Evolutionary conservation across 257 asterid genomes (phyloP), one percentile per base, ranked within the genome.

Genomic region (Hygrophila difformis): DNA sequence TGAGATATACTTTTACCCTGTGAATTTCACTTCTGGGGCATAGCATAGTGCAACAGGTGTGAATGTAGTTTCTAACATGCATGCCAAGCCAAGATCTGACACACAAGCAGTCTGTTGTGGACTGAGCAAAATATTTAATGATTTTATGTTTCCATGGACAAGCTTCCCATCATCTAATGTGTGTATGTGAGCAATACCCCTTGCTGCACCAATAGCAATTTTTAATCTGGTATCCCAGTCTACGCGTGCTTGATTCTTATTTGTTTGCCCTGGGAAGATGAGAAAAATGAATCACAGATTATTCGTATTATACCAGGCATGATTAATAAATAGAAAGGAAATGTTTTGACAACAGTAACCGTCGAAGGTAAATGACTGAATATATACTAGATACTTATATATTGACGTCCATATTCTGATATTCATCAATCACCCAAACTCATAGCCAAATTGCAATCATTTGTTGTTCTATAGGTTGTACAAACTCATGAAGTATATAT

Each of bases 101-200:
- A 67, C 40, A 24, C 66, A 62, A 2, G 62, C 59, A 6, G 23
- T 40, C 2, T 12, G n/a, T 10, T 51, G 42, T 1, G 41, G 22
- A 42, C 46, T 43, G 28, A 56, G 61, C 15, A 67, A 47, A 26
- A 67, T 21, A 49, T 67, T 67, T 9, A 69, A 56, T 1, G 66
- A 11, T 20, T 51, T 67, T 21, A 67, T 28, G 42, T 62, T 67
- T 57, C 69, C 74, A 47, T 57, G 69, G 55, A 47, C 47, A 36
- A 67, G 55, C 18, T 40, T 52, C 40, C 57, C 45, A 13, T 50
- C 53, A 10, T 40, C 8, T 1, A 55, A 23, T 14, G 6, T 24
- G 53, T 62, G 69, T n/a, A n/a, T n/a, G n/a, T n/a, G n/a, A n/a
- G n/a, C n/a, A n/a, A n/a, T n/a, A n/a, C n/a, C n/a, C n/a, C n/a